Evolutionary conservation across 202 grass and related monocot species (phyloP), one percentile per base, ranked within the genome.

Genomic region (Dendrocalamus latiflorus): DNA sequence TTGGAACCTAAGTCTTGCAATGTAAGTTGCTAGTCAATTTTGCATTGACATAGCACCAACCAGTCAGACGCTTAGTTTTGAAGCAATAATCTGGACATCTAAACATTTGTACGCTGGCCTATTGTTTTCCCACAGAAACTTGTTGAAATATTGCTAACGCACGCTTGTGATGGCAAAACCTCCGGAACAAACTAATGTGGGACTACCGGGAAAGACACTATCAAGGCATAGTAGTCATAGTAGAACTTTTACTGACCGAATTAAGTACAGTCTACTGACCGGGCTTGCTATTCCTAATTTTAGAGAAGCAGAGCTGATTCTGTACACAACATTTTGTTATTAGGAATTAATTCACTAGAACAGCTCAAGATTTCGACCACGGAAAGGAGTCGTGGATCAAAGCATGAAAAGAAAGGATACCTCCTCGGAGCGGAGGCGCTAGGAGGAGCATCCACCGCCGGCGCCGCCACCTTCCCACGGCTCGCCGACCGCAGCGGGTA

Each of bases 401-500:
- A 11, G 11, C 3, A 37, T 0, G 44, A 48, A 68, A 21, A 17
- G 28, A 30, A 68, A 20, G 48, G 5, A 72, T 44, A 97, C 94
- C 91, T 90, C 22, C 84, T 84, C 34, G 89, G 36, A 17, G 43
- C 79, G 18, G 89, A 67, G 20, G 12, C 28, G 79, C 22, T 70
- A 6, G 41, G 78, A 72, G 60, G 50, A 30, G 81, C 90, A 16
- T 80, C 82, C 44, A 1, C 48, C 39, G 57, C 47, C 68, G 48
- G 4, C n/a, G 39, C 5, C 0, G 34, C 69, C 6, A 34, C 68
- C 91, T 90, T 91, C 2, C 26, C 74, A 84, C 42, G 87, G n/a
- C 77, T 61, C 17, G 78, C 86, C 13, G 94, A 93, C 14, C 94
- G 70, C 75, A 97, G 82, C 30, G 91, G 89, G 65, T 90, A 94